These are phyloP conservation scores for Aspergillus nanangensis DNA, from an alignment of 495 filamentous ascomycete genomes.

Conservation along the genomic window DNA sequence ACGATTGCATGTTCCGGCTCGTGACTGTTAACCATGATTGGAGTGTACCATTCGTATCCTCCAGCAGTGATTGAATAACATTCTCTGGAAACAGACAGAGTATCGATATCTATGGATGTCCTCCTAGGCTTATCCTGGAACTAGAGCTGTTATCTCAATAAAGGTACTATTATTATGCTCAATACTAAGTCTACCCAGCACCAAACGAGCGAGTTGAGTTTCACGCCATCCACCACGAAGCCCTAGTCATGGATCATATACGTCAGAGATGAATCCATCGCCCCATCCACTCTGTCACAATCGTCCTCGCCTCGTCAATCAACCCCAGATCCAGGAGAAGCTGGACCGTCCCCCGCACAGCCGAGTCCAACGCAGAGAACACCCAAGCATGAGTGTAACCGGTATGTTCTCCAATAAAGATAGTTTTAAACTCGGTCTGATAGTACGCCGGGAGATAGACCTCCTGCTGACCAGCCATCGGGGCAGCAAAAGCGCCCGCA, in stretches of 20 bases:
- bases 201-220: too few relatives aligned
- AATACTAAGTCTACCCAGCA: too few relatives aligned
- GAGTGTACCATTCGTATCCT: too few relatives aligned
- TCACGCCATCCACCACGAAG: too few relatives aligned
- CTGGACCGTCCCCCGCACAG: constrained; percentile 61
- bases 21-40: too few relatives aligned
- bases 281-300: constrained; percentile 65
- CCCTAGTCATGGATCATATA: background rate
- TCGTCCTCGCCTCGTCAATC: constrained; percentile 64
- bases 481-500: constrained; percentile 52
- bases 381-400: constrained; percentile 76
- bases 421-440: constrained; percentile 60
- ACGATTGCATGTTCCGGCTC: too few relatives aligned
- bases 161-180: too few relatives aligned
- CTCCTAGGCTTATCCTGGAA: too few relatives aligned
- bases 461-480: constrained; percentile 55
- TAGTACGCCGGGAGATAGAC: constrained; percentile 67
- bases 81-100: too few relatives aligned
- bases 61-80: too few relatives aligned
- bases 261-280: constrained; percentile 47
- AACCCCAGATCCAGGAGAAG: constrained; percentile 61
- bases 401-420: constrained; percentile 69
- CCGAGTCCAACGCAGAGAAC: constrained; percentile 61
- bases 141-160: too few relatives aligned
- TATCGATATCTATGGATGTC: too few relatives aligned